These are phyloP conservation scores for Beauveria sp. DNA, from an alignment of 2,329 filamentous ascomycete genomes.

Conservation along the genomic window DNA sequence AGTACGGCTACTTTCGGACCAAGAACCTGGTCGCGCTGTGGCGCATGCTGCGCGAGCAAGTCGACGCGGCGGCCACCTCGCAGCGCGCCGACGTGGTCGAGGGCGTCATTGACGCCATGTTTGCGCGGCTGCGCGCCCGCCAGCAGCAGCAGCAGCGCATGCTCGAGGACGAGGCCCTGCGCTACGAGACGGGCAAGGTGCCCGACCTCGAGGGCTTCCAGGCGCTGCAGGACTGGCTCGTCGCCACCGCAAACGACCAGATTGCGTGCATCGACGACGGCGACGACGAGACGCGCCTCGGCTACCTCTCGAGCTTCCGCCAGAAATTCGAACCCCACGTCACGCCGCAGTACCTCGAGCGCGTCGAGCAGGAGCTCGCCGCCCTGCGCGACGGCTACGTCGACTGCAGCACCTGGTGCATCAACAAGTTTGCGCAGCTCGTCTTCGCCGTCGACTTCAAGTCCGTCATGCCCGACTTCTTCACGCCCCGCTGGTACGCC, in stretches of 20 bases:
- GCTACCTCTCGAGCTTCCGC: conserved; percentile 81
- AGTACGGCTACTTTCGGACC: conserved; percentile 86
- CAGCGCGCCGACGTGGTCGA: conserved; percentile 85
- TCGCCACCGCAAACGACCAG: conserved; percentile 95
- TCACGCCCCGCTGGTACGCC: conserved; percentile 83
- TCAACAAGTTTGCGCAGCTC: conserved; percentile 75
- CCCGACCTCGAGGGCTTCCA: conserved; percentile 62
- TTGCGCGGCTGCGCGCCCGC: conserved; percentile 71
- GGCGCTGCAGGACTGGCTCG: conserved; percentile 86
- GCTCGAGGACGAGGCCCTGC: conserved; percentile 74
- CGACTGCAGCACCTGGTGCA: conserved; percentile 88
- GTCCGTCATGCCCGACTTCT: conserved; percentile 77
- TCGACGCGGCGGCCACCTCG: conserved; percentile 76
- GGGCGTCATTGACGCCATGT: conserved; percentile 94
- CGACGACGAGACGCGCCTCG: conserved; percentile 64
- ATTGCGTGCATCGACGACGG: conserved; percentile 97
- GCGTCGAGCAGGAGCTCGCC: conserved; percentile 64
- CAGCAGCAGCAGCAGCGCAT: conserved; percentile 83
- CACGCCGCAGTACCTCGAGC: conserved; percentile 69
- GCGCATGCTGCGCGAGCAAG: conserved; percentile 93
- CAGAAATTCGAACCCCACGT: conserved; percentile 76
- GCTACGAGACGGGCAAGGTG: conserved; percentile 54
- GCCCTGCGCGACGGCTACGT: conserved; percentile 84
- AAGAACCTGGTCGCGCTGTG: conserved; percentile 91
- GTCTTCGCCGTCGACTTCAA: conserved; percentile 89